These are phyloP conservation scores for Colletotrichum cordylinicola DNA, from an alignment of 2,329 filamentous ascomycete genomes.

Conservation along the genomic window DNA sequence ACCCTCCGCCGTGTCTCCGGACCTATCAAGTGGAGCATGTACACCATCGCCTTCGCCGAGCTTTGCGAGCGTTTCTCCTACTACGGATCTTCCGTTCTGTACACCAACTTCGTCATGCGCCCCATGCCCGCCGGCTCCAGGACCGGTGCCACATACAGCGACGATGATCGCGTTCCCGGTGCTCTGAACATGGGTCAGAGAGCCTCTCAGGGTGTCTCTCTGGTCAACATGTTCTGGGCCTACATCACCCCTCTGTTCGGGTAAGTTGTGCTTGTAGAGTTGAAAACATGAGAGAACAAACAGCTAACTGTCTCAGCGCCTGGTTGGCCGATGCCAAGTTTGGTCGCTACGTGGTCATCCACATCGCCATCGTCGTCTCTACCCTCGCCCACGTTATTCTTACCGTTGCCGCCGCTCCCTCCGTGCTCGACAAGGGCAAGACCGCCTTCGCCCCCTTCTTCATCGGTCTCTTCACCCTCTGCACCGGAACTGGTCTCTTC, in stretches of 20 bases:
- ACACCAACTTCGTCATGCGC: slow-evolving; percentile 70
- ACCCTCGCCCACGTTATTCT: slow-evolving; percentile 72
- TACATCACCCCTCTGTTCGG: slow-evolving; percentile 65
- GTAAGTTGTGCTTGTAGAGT: slow-evolving; percentile 32
- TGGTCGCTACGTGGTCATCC: slow-evolving; percentile 77
- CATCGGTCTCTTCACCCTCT: slow-evolving; percentile 62
- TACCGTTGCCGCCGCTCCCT: slow-evolving; percentile 68
- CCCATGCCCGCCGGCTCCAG: slow-evolving; percentile 57
- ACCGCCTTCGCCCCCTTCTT: slow-evolving; percentile 70
- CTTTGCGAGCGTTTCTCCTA: slow-evolving; percentile 80
- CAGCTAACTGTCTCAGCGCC: slow-evolving; percentile 37
- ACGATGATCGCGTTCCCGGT: slow-evolving; percentile 44
- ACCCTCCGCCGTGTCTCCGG: slow-evolving; percentile 70
- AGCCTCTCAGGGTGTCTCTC: slow-evolving; percentile 52
- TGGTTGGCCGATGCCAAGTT: slow-evolving; percentile 72
- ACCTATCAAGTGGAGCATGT: slow-evolving; percentile 69
- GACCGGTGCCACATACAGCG: slow-evolving; percentile 52
- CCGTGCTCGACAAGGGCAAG: slow-evolving; percentile 63
- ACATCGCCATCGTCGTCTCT: slow-evolving; percentile 69
- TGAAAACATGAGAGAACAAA: background rate
- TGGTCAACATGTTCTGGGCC: slow-evolving; percentile 67
- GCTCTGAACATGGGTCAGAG: slow-evolving; percentile 65
- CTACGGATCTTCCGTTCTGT: slow-evolving; percentile 74
- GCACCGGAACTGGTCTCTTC: slow-evolving; percentile 78
- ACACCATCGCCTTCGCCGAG: slow-evolving; percentile 75